Base-by-base conservation (phyloP, 164 flowering plant genomes). In the Dillenia suffruticosa region DNA sequence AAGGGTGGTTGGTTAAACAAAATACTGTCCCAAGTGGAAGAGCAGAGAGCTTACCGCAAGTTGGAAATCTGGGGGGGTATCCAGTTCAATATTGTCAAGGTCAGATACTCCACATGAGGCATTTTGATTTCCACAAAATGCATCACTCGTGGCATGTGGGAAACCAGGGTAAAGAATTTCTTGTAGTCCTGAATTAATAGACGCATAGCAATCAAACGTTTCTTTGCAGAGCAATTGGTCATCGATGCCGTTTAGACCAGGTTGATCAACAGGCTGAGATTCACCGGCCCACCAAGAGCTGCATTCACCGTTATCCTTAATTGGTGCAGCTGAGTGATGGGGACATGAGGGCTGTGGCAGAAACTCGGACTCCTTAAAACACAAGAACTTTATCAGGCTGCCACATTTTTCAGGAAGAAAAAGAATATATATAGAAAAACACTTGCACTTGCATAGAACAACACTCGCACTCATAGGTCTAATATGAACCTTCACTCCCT, bases 41-140 rank as follows among this genome's bases (percentile, higher is more conserved):
- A 46, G 58, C 17, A 15, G n/a, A 57, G 65, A 49, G 61, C 89
- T 84, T 76, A 86, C 92, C 6, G 75, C 40, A 54, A 83, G 78
- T 8, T 73, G 65, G 54, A 81, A 80, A 70, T 83, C 90, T 9
- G 87, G 89, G 13, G 84, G 84, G 24, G 84, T 72, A 43, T 70
- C 91, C 8, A 87, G 53, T 9, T 80, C 86, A 8, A 85, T 47
- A 60, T 81, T 77, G 50, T 72, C 82, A 24, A 90, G 86, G 48
- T 84, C 90, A 52, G 82, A 22, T 46, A 79, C 51, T 43, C 83
- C 82, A 77, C 65, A 54, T 14, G 73, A 12, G 19, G 67, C 63
- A 54, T 56, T 53, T 16, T 49, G 45, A 49, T 73, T 68, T 56
- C 65, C 74, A 26, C 45, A 69, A 26, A 52, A 48, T 4, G 46